Percentiles rank a stretch among this genome's conserved stretches.
phyloP scores from a whole-genome alignment of 2,329 filamentous ascomycete species.

The Lecanoromycetidae sp. region DNA sequence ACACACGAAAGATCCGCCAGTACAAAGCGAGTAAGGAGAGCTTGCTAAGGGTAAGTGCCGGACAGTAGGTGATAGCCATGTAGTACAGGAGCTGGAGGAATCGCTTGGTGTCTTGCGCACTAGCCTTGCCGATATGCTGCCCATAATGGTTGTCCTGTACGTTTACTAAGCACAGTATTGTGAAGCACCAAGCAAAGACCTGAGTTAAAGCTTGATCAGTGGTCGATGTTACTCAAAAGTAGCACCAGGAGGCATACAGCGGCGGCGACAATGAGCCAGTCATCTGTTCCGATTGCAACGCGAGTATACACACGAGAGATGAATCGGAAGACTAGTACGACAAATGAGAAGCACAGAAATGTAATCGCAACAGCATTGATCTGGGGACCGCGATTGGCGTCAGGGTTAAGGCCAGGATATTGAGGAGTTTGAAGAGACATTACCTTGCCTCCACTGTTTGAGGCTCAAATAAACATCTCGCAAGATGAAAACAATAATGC shows the following conservation, averaged over 20 bases:
- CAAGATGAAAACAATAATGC: too few species aligned
- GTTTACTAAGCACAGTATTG: not conserved
- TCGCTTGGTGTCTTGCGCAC: not conserved
- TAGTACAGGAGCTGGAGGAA: not conserved
- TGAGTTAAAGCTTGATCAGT: not conserved
- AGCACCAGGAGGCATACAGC: not conserved
- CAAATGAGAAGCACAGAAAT: not conserved
- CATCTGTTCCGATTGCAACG: not conserved
- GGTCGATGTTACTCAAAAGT: not conserved
- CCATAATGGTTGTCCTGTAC: not conserved
- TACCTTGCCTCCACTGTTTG: too few species aligned
- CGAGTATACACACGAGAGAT: not conserved
- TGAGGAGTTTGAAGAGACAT: not conserved
- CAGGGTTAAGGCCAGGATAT: not conserved
- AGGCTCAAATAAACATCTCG: too few species aligned
- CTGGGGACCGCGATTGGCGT: not conserved
- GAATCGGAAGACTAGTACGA: not conserved
- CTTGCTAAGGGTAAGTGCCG: constrained; percentile 16
- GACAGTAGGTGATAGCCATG: constrained; percentile 9
- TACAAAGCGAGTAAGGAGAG: constrained; percentile 19
- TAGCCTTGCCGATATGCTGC: constrained; percentile 1
- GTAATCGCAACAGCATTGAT: not conserved
- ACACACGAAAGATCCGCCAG: constrained; percentile 19
- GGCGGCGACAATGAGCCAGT: not conserved
- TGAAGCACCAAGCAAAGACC: not conserved